Base-by-base conservation (phyloP, 805 yeast species). In the Metschnikowia colocasiae region DNA sequence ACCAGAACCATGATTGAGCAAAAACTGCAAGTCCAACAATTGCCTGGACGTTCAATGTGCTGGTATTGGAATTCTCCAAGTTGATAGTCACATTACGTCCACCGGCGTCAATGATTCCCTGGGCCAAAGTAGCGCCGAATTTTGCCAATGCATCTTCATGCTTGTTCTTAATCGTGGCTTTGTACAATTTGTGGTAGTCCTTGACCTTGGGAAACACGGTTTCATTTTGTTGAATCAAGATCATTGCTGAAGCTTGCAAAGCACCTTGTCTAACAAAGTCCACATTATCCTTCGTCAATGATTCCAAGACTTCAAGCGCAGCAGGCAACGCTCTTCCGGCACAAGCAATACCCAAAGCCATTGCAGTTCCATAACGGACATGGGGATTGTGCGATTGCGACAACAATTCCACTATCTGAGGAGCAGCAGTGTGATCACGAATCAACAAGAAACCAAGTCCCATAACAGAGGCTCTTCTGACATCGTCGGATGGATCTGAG, bases 221-320 rank as follows among this genome's bases (percentile, higher is more conserved):
- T 57, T 91, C 97, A 62, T 87, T 94, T 59, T 87, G 92, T 66
- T 83, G 87, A 49, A 94, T 84, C 61, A 91, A 77, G 47, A 94
- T 81, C 96, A 94, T 85, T 6, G 98, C 79, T 52, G 88, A 73
- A 2, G 98, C 95, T 66, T 91, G 84, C 68, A 90, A 79, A 1
- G 99, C 97, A 58, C 98, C 98, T 71, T 94, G 99, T 64, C 98
- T 87, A 36, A 94, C 99, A 70, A 92, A 94, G 67, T 94, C 99
- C 37, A 90, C 95, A 1, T 96, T 82, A 68, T 94, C 99, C 61
- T 87, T 88, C 23, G 92, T 81, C 72, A 94, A 78, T 29, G 97
- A 96, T 69, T 88, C 95, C 55, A 94, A 78, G 15, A 94, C 90
- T 50, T 90, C 96, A 53, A 94, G 79, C 0, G 99, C 98, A 33